These are phyloP conservation scores for Eucalyptus brandiana DNA, from an alignment of 345 rosid species.

Conservation along the genomic window DNA sequence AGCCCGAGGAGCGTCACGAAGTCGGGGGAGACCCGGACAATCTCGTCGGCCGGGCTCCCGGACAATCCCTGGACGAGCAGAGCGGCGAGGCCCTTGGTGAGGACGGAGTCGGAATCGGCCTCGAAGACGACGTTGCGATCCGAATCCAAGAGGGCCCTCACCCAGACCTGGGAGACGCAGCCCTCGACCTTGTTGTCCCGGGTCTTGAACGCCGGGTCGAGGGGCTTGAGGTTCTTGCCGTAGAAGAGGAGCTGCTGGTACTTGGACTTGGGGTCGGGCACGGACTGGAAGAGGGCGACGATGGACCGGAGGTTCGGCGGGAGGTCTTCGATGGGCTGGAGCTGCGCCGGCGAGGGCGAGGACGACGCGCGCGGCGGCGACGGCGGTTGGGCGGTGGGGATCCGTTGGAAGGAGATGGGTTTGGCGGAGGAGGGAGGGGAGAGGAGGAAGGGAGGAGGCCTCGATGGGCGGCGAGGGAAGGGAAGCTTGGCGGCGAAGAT, in stretches of 20 bases:
- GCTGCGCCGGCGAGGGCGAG: constrained; percentile 18
- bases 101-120: constrained; percentile 86
- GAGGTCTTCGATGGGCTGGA: constrained; percentile 69
- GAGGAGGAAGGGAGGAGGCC: background rate
- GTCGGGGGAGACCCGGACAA: constrained; percentile 70
- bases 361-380: background rate
- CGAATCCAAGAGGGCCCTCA: constrained; percentile 65
- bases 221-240: constrained; percentile 54
- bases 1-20: constrained; percentile 68
- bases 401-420: constrained; percentile 2
- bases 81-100: constrained; percentile 89
- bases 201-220: constrained; percentile 61
- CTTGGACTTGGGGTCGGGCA: constrained; percentile 1
- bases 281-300: constrained; percentile 75
- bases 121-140: constrained; percentile 59
- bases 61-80: constrained; percentile 81
- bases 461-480: background rate
- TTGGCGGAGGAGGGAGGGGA: background rate
- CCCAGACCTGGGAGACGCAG: constrained; percentile 95
- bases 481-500: constrained; percentile 23
- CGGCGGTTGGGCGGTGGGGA: constrained; percentile 9
- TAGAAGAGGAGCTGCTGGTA: constrained; percentile 41
- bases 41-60: constrained; percentile 57
- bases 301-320: constrained; percentile 88
- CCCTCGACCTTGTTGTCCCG: constrained; percentile 83